Evolutionary conservation across 202 grass and related monocot genomes (phyloP).

Genomic region (Setaria italica): DNA sequence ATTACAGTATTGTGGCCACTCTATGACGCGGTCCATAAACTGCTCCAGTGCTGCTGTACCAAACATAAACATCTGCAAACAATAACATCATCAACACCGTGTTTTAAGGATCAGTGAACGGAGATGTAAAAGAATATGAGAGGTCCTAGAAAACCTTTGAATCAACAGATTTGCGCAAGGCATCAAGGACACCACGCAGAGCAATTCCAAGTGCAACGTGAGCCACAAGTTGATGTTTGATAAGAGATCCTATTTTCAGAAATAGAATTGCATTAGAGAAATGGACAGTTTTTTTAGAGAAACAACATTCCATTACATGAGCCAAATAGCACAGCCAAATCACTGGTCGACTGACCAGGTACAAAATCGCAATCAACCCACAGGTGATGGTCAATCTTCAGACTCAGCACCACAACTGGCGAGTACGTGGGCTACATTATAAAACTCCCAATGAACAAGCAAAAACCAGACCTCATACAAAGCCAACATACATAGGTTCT

Average conservation of each 20-base stretch:
- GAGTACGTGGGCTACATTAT: background rate
- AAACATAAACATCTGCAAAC: too few species aligned
- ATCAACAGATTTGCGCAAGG: background rate
- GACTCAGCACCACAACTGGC: background rate
- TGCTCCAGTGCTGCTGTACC: too few species aligned
- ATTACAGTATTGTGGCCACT: too few species aligned
- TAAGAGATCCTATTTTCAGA: slow-evolving; percentile 71
- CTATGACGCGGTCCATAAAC: too few species aligned
- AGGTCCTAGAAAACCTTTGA: too few species aligned
- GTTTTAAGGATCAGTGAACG: too few species aligned
- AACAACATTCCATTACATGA: background rate
- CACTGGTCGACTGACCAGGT: background rate
- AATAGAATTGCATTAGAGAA: slow-evolving; percentile 44
- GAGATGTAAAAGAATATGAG: too few species aligned
- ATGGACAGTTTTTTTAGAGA: background rate
- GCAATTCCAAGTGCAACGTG: slow-evolving; percentile 73
- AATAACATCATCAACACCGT: too few species aligned
- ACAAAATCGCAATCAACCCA: background rate
- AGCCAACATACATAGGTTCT: background rate
- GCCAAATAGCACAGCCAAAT: background rate
- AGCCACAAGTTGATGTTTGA: slow-evolving; percentile 85
- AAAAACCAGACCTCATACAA: background rate
- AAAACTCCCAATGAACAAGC: background rate
- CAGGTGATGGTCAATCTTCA: background rate
- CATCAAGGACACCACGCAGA: slow-evolving; percentile 85